phyloP scores from a whole-genome alignment of 768 basidiomycete genomes.

The Nidularia pulvinata region DNA sequence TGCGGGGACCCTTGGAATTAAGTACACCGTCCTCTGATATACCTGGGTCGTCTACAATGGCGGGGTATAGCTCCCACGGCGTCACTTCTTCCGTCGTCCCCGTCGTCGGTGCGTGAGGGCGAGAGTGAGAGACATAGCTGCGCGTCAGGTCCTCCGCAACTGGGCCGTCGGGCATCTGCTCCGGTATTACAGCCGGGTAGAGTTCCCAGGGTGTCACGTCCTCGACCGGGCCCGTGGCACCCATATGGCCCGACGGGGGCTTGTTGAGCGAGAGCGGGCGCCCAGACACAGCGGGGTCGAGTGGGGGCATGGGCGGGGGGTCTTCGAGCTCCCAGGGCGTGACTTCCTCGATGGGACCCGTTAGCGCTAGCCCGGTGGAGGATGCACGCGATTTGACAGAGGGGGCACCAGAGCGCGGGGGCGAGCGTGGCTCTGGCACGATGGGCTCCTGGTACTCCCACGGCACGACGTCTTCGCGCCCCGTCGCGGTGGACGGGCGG shows the following conservation, averaged over 20 bases:
- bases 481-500: constrained; percentile 21
- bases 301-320: constrained; percentile 6
- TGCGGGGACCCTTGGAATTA: neutral
- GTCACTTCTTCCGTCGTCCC: constrained; percentile 34
- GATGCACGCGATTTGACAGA: constrained; percentile 3
- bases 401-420: constrained; percentile 1
- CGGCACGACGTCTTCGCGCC: constrained; percentile 24
- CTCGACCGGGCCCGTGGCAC: constrained; percentile 9
- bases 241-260: neutral
- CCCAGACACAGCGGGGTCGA: constrained; percentile 1
- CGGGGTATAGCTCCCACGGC: constrained; percentile 32
- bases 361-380: constrained; percentile 1
- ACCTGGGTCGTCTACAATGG: neutral
- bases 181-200: constrained; percentile 1
- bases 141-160: neutral
- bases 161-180: neutral
- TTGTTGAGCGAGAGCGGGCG: neutral
- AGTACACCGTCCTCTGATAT: neutral
- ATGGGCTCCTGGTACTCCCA: constrained; percentile 18
- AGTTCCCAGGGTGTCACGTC: constrained; percentile 18
- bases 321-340: constrained; percentile 19
- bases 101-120: constrained; percentile 5
- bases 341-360: constrained; percentile 12
- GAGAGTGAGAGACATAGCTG: neutral
- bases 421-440: constrained; percentile 1